A percentile compares a stretch with the other conserved stretches of the same genome.
Evolutionary conservation across 306 rosid species (phyloP).

Genomic region (Urtica urens): DNA sequence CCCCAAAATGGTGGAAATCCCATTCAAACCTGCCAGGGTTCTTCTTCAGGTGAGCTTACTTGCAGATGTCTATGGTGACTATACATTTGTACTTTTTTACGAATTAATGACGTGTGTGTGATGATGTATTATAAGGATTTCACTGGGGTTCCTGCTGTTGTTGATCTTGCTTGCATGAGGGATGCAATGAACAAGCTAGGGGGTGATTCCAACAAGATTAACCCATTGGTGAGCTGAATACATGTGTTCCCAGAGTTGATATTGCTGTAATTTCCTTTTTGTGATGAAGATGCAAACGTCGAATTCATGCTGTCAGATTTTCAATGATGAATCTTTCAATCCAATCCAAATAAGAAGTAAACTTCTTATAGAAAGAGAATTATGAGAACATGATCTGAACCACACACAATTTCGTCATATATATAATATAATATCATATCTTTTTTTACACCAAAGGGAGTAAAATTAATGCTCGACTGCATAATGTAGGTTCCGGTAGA

Average conservation of each 20-base stretch:
- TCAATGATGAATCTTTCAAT: background rate
- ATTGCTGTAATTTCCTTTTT: conserved; percentile 1
- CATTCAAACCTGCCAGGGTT: conserved; percentile 95
- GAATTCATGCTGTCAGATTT: background rate
- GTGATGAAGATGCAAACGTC: background rate
- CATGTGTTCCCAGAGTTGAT: conserved; percentile 3
- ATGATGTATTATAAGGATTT: conserved; percentile 54
- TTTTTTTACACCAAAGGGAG: too few relatives aligned
- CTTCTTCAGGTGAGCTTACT: conserved; percentile 63
- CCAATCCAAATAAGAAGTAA: too few relatives aligned
- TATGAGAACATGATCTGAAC: too few relatives aligned
- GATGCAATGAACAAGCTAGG: conserved; percentile 95
- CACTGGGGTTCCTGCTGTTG: conserved; percentile 96
- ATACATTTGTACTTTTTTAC: background rate
- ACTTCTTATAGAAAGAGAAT: too few relatives aligned
- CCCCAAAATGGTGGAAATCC: conserved; percentile 84
- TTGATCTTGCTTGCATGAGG: conserved; percentile 97
- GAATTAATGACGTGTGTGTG: conserved; percentile 10
- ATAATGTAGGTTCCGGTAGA: conserved; percentile 78
- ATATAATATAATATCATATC: too few relatives aligned
- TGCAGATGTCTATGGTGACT: conserved; percentile 2
- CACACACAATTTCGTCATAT: too few relatives aligned
- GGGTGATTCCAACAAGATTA: conserved; percentile 83
- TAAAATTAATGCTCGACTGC: background rate
- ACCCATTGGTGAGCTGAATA: conserved; percentile 66